Evolutionary conservation across 108 stramenopile species (phyloP).

Genomic region (Mediolabrus comicus): DNA sequence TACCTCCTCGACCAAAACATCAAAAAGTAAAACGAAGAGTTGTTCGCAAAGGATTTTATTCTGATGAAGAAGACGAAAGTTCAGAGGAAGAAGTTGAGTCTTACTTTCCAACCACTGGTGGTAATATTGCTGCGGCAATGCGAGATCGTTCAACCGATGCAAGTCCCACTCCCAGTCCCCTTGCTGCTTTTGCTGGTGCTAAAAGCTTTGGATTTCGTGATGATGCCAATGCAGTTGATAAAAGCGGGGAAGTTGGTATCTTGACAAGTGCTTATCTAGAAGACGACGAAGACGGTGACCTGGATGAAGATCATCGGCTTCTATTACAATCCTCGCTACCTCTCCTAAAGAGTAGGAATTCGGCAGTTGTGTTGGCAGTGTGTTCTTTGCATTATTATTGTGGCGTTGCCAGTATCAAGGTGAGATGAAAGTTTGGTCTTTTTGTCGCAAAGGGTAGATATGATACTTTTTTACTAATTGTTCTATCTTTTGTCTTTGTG

Average conservation of each 20-base stretch:
- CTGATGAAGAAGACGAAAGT: constrained; percentile 94
- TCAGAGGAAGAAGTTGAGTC: constrained; percentile 79
- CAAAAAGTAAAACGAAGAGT: constrained; percentile 74
- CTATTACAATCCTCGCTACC: constrained; percentile 85
- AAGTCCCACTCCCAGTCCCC: constrained; percentile 7
- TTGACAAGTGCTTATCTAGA: constrained; percentile 15
- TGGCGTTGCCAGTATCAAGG: constrained; percentile 80
- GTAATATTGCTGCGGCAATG: constrained; percentile 29
- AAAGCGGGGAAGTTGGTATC: constrained; percentile 11
- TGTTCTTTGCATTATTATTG: constrained; percentile 93
- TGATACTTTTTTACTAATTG: not conserved
- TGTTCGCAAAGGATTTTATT: constrained; percentile 95
- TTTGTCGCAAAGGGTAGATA: not conserved
- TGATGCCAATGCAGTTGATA: constrained; percentile 21
- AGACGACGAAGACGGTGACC: constrained; percentile 69
- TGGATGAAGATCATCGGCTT: constrained; percentile 92
- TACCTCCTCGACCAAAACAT: constrained; percentile 22
- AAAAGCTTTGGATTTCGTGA: constrained; percentile 26
- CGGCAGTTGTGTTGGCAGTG: constrained; percentile 94
- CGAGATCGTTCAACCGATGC: constrained; percentile 38
- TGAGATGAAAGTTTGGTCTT: constrained; percentile 12
- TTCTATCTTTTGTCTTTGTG: not conserved
- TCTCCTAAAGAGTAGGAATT: constrained; percentile 91
- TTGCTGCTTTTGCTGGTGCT: not conserved
- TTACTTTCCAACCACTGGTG: constrained; percentile 20